Evolutionary conservation across 2,329 filamentous ascomycete species (phyloP), one percentile per base, ranked within the genome.

Genomic region (Diplodia intermedia): DNA sequence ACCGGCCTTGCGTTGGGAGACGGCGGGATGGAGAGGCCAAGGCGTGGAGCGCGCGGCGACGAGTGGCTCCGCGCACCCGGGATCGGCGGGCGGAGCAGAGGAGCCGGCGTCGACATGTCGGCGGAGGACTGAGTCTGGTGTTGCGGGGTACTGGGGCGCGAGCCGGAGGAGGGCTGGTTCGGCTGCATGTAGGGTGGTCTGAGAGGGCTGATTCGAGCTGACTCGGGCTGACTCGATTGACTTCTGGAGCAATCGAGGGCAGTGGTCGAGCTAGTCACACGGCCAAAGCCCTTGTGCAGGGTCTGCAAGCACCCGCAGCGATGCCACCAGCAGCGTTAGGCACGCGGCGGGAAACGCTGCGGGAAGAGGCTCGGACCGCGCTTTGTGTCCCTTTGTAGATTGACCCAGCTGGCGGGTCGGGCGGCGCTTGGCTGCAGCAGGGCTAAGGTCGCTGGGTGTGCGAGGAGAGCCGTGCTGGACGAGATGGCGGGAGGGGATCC

Each of bases 1-100:
- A 97, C 88, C 1, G 94, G 89, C 79, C 94, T 92, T 70, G 85
- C 90, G 80, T 89, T 94, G 60, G 93, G 92, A 43, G 93, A 97
- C 0, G 91, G 89, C 47, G 94, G 94, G 69, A 98, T 98, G 55
- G 94, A 92, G 68, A 98, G 87, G 54, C 93, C 94, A 69, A 98
- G 86, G 74, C 91, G 89, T 33, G 93, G 93, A 65, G 90, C 85
- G 71, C 91, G 86, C 69, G 85, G 83, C 69, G 88, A 89, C 71
- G 85, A 83, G 72, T 84, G 85, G 71, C 85, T 77, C 66, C 79
- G 79, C 57, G 79, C 85, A 71, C 92, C 91, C 49, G 91, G 91
- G 68, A 96, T 89, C 70, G 93, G 92, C 66, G 93, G 91, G 70
- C 93, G 90, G 68, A 97, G 89, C 69, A 96, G 87, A 69, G 92